phyloP scores from a whole-genome alignment of 2,329 filamentous ascomycete species.

The Juglanconis sp. region DNA sequence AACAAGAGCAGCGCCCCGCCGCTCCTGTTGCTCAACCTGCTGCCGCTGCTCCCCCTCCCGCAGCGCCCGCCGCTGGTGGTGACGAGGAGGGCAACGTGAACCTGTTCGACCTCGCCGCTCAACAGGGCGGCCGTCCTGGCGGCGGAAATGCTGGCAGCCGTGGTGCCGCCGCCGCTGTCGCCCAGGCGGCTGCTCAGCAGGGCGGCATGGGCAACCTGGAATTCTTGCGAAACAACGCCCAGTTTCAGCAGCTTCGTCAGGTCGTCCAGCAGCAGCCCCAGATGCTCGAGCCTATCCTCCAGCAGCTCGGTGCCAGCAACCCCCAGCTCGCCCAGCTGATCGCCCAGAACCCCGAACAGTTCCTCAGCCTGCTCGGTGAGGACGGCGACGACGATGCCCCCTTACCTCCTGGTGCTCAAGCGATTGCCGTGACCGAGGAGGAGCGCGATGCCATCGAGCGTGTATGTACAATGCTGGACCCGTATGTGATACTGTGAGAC shows the following conservation, averaged over 20 bases:
- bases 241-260: slow-evolving; percentile 96
- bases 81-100: slow-evolving; percentile 73
- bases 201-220: slow-evolving; percentile 75
- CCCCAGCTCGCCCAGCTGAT: slow-evolving; percentile 92
- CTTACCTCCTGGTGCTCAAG: slow-evolving; percentile 82
- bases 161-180: slow-evolving; percentile 49
- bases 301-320: slow-evolving; percentile 93
- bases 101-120: slow-evolving; percentile 88
- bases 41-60: slow-evolving; percentile 37
- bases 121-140: slow-evolving; percentile 55
- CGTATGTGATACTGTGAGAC: slow-evolving; percentile 7
- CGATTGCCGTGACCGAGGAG: slow-evolving; percentile 90
- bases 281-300: slow-evolving; percentile 97
- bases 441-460: slow-evolving; percentile 96
- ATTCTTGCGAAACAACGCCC: slow-evolving; percentile 89
- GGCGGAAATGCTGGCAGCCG: slow-evolving; percentile 39
- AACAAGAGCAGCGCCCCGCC: slow-evolving; percentile 45
- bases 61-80: slow-evolving; percentile 39
- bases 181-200: slow-evolving; percentile 39
- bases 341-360: slow-evolving; percentile 86
- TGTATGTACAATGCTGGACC: slow-evolving; percentile 48
- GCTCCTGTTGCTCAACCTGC: slow-evolving; percentile 32
- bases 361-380: slow-evolving; percentile 85
- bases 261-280: slow-evolving; percentile 96
- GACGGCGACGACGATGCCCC: slow-evolving; percentile 80